Conservation (phyloP, 2,329 filamentous ascomycete genomes). For the Pseudocercospora fuligena region DNA sequence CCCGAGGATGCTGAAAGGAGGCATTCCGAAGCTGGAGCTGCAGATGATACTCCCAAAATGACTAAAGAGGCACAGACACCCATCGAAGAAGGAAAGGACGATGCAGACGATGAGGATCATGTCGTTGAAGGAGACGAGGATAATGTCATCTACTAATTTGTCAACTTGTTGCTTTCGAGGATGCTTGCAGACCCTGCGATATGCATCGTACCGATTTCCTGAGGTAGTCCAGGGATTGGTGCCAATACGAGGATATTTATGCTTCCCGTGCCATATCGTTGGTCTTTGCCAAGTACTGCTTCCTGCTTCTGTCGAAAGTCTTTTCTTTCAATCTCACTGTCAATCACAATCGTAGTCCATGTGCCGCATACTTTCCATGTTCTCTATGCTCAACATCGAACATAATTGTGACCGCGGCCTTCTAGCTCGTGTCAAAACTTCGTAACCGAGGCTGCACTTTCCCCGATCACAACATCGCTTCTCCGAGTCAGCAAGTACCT, state of each 20-base stretch:
- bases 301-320: background rate
- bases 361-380: background rate
- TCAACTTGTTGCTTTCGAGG: background rate
- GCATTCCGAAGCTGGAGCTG: slow-evolving; percentile 1
- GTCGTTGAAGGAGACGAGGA: slow-evolving; percentile 87
- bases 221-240: background rate
- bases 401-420: background rate
- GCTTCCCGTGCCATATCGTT: background rate
- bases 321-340: background rate
- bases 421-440: background rate
- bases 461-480: background rate
- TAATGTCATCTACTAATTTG: slow-evolving; percentile 79
- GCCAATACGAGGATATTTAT: background rate
- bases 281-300: background rate
- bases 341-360: background rate
- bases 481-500: background rate
- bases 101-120: slow-evolving; percentile 72
- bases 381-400: background rate
- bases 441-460: background rate
- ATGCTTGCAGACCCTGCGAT: background rate
- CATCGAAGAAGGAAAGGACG: slow-evolving; percentile 30
- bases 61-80: slow-evolving; percentile 16
- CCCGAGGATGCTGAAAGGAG: background rate
- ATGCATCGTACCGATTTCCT: background rate
- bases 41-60: background rate